These are phyloP conservation scores for Stagonosporopsis tanaceti DNA, from an alignment of 2,329 filamentous ascomycete species.

Conservation along the genomic window DNA sequence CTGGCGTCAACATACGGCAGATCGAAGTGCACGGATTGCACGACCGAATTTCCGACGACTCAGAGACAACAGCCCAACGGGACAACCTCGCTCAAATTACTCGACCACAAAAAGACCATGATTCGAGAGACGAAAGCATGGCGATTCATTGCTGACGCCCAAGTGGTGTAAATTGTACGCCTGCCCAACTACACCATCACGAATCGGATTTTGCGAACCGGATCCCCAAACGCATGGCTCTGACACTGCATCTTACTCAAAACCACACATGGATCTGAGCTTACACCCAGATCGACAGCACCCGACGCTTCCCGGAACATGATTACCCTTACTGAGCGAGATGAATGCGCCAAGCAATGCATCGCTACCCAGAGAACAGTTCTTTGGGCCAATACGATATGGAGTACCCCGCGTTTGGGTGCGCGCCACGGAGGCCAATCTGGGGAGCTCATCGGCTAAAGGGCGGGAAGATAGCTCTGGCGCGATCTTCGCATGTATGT, in stretches of 20 bases:
- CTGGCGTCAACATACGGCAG: neutral
- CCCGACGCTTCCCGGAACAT: neutral
- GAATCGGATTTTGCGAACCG: neutral
- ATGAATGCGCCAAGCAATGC: neutral
- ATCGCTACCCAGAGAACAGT: neutral
- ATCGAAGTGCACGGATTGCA: slow-evolving; percentile 3
- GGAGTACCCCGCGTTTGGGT: slow-evolving; percentile 17
- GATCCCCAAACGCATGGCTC: neutral
- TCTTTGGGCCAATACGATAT: slow-evolving; percentile 2
- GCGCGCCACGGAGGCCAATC: slow-evolving; percentile 7
- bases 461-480: slow-evolving; percentile 4
- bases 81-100: slow-evolving; percentile 16
- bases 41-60: slow-evolving; percentile 9
- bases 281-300: neutral
- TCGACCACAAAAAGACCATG: slow-evolving; percentile 14
- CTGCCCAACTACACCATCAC: slow-evolving; percentile 2
- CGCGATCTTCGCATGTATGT: neutral
- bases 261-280: neutral
- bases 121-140: slow-evolving; percentile 3
- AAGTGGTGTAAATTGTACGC: neutral
- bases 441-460: slow-evolving; percentile 11
- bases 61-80: slow-evolving; percentile 6
- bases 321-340: neutral
- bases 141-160: slow-evolving; percentile 4
- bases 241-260: neutral